Base-by-base conservation (phyloP, 371 early-diverging fungal genomes). In the Conidiobolus coronatus region DNA sequence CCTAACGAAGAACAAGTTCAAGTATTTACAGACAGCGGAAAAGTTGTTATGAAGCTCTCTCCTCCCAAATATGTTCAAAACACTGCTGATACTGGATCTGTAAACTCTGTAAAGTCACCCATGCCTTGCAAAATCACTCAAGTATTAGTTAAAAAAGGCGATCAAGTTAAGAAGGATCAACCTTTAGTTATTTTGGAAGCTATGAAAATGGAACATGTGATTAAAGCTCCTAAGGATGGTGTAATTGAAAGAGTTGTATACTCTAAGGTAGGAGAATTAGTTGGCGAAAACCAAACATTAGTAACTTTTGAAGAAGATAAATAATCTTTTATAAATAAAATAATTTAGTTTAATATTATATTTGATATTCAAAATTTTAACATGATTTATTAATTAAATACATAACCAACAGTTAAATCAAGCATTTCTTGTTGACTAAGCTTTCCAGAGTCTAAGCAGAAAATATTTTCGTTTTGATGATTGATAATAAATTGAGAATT, bases 131-230 rank as follows among this genome's bases (percentile, higher is more conserved):
- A 86, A 66, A 87, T 94, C 48, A 78, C 86, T 6, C 81, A 83
- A 58, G 77, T 93, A 0, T 54, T 78, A 53, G 75, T 86, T 14
- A 66, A 76, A 44, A 65, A 75, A 13, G 95, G 93, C 17, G 79
- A 86, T 42, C 61, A 59, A 33, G 86, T 94, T n/a, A 68, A 71
- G 43, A 81, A 83, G 61, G 91, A 82, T 21, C 68, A 76, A 38
- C 68, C 78, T 15, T 60, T 94, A 42, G 60, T 93, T 0, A 70
- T 94, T 21, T 65, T 94, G 37, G 95, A 94, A 55, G 95, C 95
- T 17, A 94, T 94, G 95, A 94, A 94, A 70, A 94, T 94, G 95
- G 92, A 65, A 67, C 91, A 94, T 52, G 73, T 85, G 40, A 80
- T 94, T 53, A 79, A 77, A 60, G 77, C 90, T 3, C 90, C 93